Evolutionary conservation across 2,329 filamentous ascomycete species (phyloP).

Genomic region (Apiospora hydei): DNA sequence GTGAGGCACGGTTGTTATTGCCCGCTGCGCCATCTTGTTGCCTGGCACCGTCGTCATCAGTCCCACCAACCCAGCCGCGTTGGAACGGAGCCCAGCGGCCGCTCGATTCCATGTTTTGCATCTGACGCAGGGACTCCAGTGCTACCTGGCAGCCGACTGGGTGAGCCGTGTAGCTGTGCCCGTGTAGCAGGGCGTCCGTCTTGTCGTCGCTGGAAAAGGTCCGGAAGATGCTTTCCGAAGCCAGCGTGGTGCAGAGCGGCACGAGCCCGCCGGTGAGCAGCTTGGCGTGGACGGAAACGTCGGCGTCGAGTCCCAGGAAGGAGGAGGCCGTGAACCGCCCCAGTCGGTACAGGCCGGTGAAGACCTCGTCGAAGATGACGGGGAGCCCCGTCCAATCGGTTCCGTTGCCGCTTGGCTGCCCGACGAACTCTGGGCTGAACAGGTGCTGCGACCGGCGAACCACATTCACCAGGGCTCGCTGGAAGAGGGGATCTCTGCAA

Average conservation of each 20-base stretch:
- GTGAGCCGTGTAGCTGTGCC: constrained; percentile 88
- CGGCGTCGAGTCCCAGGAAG: constrained; percentile 72
- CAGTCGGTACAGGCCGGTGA: constrained; percentile 84
- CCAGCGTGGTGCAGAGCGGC: constrained; percentile 78
- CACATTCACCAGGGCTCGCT: constrained; percentile 71
- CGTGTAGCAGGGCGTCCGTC: constrained; percentile 80
- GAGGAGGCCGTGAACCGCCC: constrained; percentile 75
- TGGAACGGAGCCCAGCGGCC: constrained; percentile 66
- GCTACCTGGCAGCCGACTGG: constrained; percentile 82
- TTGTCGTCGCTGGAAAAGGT: constrained; percentile 77
- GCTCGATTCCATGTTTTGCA: constrained; percentile 63
- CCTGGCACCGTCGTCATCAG: constrained; percentile 27
- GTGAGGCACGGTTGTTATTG: too few relatives aligned
- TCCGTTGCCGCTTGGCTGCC: not conserved
- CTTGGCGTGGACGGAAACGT: constrained; percentile 84
- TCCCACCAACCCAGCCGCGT: constrained; percentile 55
- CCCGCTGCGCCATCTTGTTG: too few relatives aligned
- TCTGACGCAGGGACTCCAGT: constrained; percentile 66
- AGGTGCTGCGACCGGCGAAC: constrained; percentile 67
- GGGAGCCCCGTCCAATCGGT: constrained; percentile 75
- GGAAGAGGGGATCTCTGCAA: constrained; percentile 75
- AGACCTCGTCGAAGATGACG: constrained; percentile 85
- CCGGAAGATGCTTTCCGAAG: constrained; percentile 75
- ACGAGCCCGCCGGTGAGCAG: constrained; percentile 82
- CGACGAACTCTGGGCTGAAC: constrained; percentile 48